Conservation (phyloP, 768 basidiomycete species). For the Lactarius sp. region DNA sequence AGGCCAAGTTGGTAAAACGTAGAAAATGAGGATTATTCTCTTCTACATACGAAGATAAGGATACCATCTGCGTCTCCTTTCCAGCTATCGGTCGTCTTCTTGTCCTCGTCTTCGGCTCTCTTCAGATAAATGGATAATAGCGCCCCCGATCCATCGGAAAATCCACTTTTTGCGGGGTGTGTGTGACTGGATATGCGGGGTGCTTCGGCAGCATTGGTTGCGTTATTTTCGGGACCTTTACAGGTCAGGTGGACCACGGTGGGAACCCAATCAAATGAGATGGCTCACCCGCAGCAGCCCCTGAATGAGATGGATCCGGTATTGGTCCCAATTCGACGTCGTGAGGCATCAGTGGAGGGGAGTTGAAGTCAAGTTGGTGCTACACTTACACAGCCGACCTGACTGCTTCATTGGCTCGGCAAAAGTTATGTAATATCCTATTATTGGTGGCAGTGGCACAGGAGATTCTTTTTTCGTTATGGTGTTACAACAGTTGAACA, state of each 20-base stretch:
- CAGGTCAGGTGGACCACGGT: background rate
- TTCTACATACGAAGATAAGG: conserved; percentile 3
- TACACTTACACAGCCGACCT: background rate
- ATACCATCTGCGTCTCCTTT: conserved; percentile 5
- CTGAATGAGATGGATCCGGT: background rate
- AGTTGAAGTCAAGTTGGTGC: background rate
- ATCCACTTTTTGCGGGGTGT: background rate
- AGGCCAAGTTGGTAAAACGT: background rate
- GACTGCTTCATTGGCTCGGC: too few relatives aligned
- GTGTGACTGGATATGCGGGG: background rate
- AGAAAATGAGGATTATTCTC: background rate
- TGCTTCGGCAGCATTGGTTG: background rate
- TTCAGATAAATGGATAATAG: background rate
- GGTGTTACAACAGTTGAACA: too few relatives aligned
- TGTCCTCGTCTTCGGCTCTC: conserved; percentile 1
- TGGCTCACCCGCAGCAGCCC: background rate
- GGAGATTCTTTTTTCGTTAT: too few relatives aligned
- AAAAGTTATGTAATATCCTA: too few relatives aligned
- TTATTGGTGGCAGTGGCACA: too few relatives aligned
- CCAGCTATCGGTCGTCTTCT: conserved; percentile 4
- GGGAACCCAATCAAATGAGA: background rate
- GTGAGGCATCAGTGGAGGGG: background rate
- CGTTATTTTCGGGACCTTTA: background rate
- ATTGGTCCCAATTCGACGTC: background rate
- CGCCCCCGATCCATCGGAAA: background rate